Base-by-base conservation (phyloP, 1,139 yeast genomes). In the Kluyveromyces marxianus region DNA sequence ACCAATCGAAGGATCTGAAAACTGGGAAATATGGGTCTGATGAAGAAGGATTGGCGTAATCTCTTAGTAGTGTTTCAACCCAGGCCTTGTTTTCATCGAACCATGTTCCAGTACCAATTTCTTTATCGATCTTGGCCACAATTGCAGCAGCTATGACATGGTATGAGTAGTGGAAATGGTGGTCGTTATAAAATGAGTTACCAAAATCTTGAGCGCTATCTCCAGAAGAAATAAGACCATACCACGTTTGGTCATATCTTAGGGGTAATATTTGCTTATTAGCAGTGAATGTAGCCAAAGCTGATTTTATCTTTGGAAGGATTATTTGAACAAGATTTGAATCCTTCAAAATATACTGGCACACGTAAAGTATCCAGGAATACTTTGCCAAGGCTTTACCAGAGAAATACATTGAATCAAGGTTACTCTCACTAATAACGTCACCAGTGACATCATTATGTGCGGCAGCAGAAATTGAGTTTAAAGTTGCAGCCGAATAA, bases 131-230 rank as follows among this genome's bases (percentile, higher is more conserved):
- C 46, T 73, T 63, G 1, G 78, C 81, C 7, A 81, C 66, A 21
- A 84, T 65, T 0, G 90, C 85, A 44, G 83, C 79, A 0, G 92
- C 85, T 58, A 83, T 83, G 37, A 84, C 74, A 57, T 81, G 88
- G 55, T 84, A 84, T 1, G 88, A 87, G 58, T 83, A 84, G 65
- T 84, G 92, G 70, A 84, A 84, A 63, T 84, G 92, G 56, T 84
- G 94, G 56, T 84, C 94, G 56, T 84, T 84, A 60, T 83, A 84
- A 57, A 77, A 80, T 7, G 89, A 73, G 58, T 84, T 84, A 45
- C 94, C 94, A 60, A 80, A 84, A 67, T 84, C 94, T 50, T 68
- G 70, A 33, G 70, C 66, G 37, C 69, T 63, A 41, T 67, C 68
- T 0, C 89, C 86, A 0, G 83, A 74, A 0, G 90, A 82, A 10